phyloP scores from a whole-genome alignment of 371 early-diverging fungal genomes.

The Parasitella parasitica region DNA sequence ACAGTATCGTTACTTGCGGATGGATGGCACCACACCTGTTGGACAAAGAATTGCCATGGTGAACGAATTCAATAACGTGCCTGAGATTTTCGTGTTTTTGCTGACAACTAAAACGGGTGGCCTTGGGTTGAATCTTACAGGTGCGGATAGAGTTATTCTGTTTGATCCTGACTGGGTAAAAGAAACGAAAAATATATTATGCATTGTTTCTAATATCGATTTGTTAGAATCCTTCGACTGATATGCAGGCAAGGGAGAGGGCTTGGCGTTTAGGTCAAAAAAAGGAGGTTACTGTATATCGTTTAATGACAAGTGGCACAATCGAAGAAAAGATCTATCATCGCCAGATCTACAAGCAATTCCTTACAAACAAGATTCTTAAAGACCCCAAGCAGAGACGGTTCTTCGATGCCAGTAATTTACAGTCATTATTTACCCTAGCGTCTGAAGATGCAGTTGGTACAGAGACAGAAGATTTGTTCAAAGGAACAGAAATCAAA shows the following conservation, averaged over 20 bases:
- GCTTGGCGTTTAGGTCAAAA: conserved; percentile 97
- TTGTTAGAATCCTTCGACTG: conserved; percentile 96
- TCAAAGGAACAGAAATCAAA: conserved; percentile 62
- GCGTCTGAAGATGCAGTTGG: conserved; percentile 56
- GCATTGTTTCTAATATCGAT: too few relatives aligned
- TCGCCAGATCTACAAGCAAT: conserved; percentile 97
- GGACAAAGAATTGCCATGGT: conserved; percentile 79
- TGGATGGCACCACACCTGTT: conserved; percentile 96
- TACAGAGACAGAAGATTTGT: conserved; percentile 73
- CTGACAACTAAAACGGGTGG: conserved; percentile 98
- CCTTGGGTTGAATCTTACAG: conserved; percentile 94
- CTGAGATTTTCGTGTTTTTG: conserved; percentile 82
- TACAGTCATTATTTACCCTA: conserved; percentile 85
- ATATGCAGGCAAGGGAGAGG: conserved; percentile 96
- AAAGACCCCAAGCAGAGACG: conserved; percentile 89
- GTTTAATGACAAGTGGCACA: conserved; percentile 95
- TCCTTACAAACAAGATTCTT: conserved; percentile 93
- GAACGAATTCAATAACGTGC: conserved; percentile 81
- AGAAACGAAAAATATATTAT: too few relatives aligned
- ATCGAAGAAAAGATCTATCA: conserved; percentile 99
- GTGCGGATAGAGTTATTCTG: conserved; percentile 94
- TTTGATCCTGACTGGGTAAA: conserved; percentile 98
- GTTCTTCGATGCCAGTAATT: conserved; percentile 79
- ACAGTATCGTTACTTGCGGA: conserved; percentile 73
- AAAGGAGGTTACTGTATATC: conserved; percentile 90